Evolutionary conservation across 495 filamentous ascomycete genomes (phyloP), one percentile per base, ranked within the genome.

Genomic region (Penicillium turbatum): DNA sequence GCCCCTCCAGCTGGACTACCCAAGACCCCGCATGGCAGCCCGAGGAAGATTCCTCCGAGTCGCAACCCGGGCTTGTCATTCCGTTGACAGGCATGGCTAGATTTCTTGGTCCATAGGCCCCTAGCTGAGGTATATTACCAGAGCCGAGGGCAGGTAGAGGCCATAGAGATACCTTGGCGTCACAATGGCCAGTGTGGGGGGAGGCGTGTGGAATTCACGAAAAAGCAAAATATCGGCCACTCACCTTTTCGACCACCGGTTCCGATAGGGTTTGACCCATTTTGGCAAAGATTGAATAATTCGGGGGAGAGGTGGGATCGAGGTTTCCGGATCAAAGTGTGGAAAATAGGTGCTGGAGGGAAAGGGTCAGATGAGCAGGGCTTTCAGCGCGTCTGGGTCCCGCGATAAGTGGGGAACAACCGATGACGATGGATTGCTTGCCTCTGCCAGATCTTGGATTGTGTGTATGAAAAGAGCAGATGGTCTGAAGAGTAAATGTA

Each of bases 211-310:
- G 39, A 31, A 60, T 4, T 13, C 35, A 37, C 50, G 61, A 61
- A 62, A 57, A 59, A 43, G 51, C 51, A 49, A 50, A 50, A 48
- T 57, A 57, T 68, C 55, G 41, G 24, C 48, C 10, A 69, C 86
- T 67, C 79, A 98, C 93, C 91, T 98, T 98, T 65, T 97, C 93
- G 59, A 95, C 87, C 63, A 97, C 92, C 46, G 93, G 93, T 80
- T 98, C 95, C 69, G 93, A 97, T 67, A 98, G 86, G 71, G 93
- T 98, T 82, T 98, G 93, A 83, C 93, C 93, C 93, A 98, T 98
- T 43, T 53, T 67, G 61, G 49, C 61, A 61, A 59, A 50, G 54
- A 64, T 62, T 62, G 55, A 60, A 67, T 76, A 55, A 59, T 54
- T 56, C 27, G 43, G 56, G 53, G 50, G 45, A 19, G 34, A 21